Evolutionary conservation across 108 stramenopile genomes (phyloP), one percentile per base, ranked within the genome.

Genomic region (Fistulifera pelliculosa): DNA sequence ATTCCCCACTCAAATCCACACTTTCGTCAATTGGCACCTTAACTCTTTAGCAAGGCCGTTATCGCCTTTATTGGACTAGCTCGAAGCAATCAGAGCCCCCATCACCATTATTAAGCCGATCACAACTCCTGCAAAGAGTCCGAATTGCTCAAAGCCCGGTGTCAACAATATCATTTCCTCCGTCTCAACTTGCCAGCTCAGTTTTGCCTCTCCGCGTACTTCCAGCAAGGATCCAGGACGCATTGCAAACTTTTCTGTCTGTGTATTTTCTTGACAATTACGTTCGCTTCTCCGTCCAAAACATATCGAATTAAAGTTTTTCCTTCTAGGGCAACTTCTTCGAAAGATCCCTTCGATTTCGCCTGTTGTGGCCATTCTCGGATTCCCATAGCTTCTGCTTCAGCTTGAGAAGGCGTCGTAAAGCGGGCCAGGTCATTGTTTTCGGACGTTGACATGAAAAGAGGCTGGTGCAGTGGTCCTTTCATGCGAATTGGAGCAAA

Each of bases 101-200:
- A 66, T 74, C 43, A 80, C 64, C 25, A 75, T 67, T 19, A 83
- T 42, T 47, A 83, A 50, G 6, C 56, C 67, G 31, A 60, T 70
- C 38, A 43, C 49, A 24, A 83, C 82, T 21, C 73, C 55, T 27
- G 60, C 21, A 42, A 83, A 58, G 28, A 72, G 67, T 0, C 76
- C 76, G 11, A 70, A 67, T 52, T 83, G 67, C 55, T 83, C 79
- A 67, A 70, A 83, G 10, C 56, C 58, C 1, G 82, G 82, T 1
- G 82, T 80, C 41, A 83, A 52, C n/a, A 83, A 49, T 47, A 83
- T 80, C 67, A 83, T 71, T 8, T 77, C 77, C 31, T 44, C 40
- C 25, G 28, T 56, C 38, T 50, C 49, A n/a, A 68, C 64, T 25
- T 68, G 45, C 82, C 82, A 83, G 12, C 21, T n/a, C 47, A 83